Evolutionary conservation across 768 basidiomycete species (phyloP).

Genomic region (Plicaturopsis crispa): DNA sequence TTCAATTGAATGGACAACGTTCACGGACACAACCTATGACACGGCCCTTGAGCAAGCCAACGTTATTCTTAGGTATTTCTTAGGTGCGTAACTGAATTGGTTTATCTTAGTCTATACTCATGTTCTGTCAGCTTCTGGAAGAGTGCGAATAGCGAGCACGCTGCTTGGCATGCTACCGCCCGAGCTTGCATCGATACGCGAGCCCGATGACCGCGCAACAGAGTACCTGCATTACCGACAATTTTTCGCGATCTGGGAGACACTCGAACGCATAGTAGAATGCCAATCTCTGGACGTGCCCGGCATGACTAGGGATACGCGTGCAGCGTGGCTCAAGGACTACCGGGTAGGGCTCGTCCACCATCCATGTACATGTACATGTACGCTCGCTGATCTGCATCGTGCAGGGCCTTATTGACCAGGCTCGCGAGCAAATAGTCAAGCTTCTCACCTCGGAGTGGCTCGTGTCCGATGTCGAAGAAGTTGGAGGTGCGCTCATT

Average conservation of each 20-base stretch:
- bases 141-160: conserved; percentile 58
- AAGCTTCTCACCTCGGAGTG: conserved; percentile 74
- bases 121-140: conserved; percentile 52
- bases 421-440: conserved; percentile 55
- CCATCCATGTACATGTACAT: neutral
- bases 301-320: conserved; percentile 51
- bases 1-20: conserved; percentile 91
- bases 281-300: conserved; percentile 50
- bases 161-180: conserved; percentile 54
- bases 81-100: conserved; percentile 48
- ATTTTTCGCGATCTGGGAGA: conserved; percentile 72
- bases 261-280: conserved; percentile 53
- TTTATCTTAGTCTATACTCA: neutral
- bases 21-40: conserved; percentile 61
- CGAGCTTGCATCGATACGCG: conserved; percentile 53
- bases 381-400: neutral
- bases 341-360: conserved; percentile 40
- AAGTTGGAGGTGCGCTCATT: conserved; percentile 25
- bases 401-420: conserved; percentile 49
- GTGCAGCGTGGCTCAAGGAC: conserved; percentile 53
- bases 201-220: conserved; percentile 63
- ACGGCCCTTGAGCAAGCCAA: conserved; percentile 85
- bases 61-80: conserved; percentile 82
- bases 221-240: conserved; percentile 77
- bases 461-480: conserved; percentile 53